Evolutionary conservation across 1,284 basidiomycete species (phyloP), one percentile per base, ranked within the genome.

Genomic region (Phylloboletellus chloephorus): DNA sequence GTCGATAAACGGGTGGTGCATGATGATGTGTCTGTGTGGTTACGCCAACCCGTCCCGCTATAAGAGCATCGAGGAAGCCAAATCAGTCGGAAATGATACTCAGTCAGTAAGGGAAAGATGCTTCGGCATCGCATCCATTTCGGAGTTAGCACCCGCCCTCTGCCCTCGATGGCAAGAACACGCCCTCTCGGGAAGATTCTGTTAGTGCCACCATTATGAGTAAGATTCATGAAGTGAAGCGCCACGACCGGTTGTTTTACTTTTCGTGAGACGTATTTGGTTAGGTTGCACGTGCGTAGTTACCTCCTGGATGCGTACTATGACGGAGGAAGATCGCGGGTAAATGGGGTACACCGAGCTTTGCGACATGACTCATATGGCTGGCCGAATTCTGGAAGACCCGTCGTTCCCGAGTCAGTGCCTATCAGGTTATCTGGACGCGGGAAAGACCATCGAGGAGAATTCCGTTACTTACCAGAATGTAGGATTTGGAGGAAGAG

Each of bases 1-100:
- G 23, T 58, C 56, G 40, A 61, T 48, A 15, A 50, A 49, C 2
- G 49, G 50, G 47, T 47, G 53, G 4, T 52, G 31, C 54, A 56
- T 56, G 36, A 17, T 31, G 31, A n/a, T 19, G n/a, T 9, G n/a
- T 37, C 38, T 9, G 19, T 31, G 25, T 16, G 28, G 7, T 19
- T 35, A 15, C 15, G 11, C 30, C 5, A 17, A n/a, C 15, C 31
- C 20, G n/a, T 5, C 17, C 17, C 26, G 31, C 28, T 56, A 47
- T 54, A 54, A 45, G 24, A 44, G 28, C 2, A 13, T 9, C 12
- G 15, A 16, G 31, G 19, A 12, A 37, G 26, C 24, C 48, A 41
- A 31, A 44, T 22, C 39, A 29, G 3, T 41, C 36, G 7, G 32
- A 44, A 43, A 37, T 40, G 38, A 38, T 22, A 22, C 11, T 8